A percentile compares a stretch with the other conserved stretches of the same genome.
Evolutionary conservation across 75 land plant species (phyloP).

Genomic region (Isoetes taiwanensis): DNA sequence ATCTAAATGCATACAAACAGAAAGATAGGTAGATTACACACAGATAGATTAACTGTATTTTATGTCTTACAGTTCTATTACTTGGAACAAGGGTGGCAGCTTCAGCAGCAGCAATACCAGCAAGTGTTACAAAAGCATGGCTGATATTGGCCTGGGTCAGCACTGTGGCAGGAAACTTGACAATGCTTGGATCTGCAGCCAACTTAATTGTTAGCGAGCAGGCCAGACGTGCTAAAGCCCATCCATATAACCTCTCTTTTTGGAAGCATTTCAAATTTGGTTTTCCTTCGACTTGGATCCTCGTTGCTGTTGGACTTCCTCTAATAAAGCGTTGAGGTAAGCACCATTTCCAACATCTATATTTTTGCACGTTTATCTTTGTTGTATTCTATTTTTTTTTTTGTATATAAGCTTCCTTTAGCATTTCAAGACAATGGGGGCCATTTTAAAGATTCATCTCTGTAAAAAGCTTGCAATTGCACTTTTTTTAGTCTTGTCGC

Average conservation of each 20-base stretch:
- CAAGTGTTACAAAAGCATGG: conserved; percentile 2
- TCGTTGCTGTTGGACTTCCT: conserved; percentile 6
- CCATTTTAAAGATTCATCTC: too few species aligned
- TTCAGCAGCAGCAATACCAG: background rate
- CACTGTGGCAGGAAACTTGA: conserved; percentile 8
- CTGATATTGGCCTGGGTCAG: background rate
- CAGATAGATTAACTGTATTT: too few species aligned
- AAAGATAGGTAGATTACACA: too few species aligned
- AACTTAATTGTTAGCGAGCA: conserved; percentile 7
- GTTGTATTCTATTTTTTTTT: too few species aligned
- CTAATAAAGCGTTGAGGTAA: too few species aligned
- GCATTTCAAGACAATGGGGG: too few species aligned
- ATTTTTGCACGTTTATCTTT: too few species aligned
- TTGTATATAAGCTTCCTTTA: too few species aligned
- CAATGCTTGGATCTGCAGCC: conserved; percentile 1
- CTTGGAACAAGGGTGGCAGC: background rate
- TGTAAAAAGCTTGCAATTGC: too few species aligned
- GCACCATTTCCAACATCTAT: too few species aligned
- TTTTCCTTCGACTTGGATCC: background rate
- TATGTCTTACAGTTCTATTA: background rate
- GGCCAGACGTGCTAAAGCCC: background rate
- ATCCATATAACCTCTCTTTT: conserved; percentile 4
- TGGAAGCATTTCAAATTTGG: conserved; percentile 6
- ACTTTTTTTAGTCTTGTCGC: too few species aligned
- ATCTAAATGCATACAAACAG: too few species aligned